Evolutionary conservation across 2,329 filamentous ascomycete species (phyloP).

Genomic region (Macroventuria anomochaeta): DNA sequence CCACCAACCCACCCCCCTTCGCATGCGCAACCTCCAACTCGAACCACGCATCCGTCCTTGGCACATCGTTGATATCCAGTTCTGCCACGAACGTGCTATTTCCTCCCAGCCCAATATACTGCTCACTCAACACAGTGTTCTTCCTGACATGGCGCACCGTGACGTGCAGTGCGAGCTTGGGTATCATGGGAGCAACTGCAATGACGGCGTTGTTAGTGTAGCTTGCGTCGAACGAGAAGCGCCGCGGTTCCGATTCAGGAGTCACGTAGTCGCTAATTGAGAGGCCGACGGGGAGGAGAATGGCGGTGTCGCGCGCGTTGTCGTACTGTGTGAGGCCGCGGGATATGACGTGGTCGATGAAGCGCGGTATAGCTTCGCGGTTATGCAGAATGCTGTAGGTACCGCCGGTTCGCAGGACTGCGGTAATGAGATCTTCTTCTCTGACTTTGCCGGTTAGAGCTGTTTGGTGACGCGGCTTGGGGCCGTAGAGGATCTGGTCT

Average conservation of each 20-base stretch:
- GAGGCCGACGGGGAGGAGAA: constrained; percentile 24
- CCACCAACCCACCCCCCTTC: constrained; percentile 18
- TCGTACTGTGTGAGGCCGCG: constrained; percentile 32
- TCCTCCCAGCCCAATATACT: constrained; percentile 23
- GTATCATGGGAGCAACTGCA: constrained; percentile 25
- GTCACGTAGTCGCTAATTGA: constrained; percentile 29
- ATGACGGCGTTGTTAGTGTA: constrained; percentile 23
- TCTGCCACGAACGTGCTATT: constrained; percentile 26
- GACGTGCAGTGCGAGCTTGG: constrained; percentile 21
- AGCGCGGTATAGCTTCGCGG: constrained; percentile 17
- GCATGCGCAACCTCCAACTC: constrained; percentile 31
- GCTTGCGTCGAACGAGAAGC: constrained; percentile 29
- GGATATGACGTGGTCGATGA: constrained; percentile 29
- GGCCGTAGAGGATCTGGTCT: background rate
- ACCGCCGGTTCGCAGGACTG: constrained; percentile 29
- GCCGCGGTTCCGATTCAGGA: constrained; percentile 24
- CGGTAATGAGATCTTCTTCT: constrained; percentile 30
- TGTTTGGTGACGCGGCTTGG: background rate
- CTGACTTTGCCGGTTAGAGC: constrained; percentile 4
- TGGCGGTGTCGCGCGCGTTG: constrained; percentile 32
- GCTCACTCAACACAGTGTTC: constrained; percentile 26
- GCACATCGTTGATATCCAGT: constrained; percentile 26
- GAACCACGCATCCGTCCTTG: constrained; percentile 32
- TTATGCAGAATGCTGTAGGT: constrained; percentile 31
- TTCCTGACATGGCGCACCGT: constrained; percentile 25